Percentiles rank a stretch among this genome's conserved stretches.
Evolutionary conservation across 2,329 filamentous ascomycete genomes (phyloP).

Genomic region (Aureobasidium vineae): DNA sequence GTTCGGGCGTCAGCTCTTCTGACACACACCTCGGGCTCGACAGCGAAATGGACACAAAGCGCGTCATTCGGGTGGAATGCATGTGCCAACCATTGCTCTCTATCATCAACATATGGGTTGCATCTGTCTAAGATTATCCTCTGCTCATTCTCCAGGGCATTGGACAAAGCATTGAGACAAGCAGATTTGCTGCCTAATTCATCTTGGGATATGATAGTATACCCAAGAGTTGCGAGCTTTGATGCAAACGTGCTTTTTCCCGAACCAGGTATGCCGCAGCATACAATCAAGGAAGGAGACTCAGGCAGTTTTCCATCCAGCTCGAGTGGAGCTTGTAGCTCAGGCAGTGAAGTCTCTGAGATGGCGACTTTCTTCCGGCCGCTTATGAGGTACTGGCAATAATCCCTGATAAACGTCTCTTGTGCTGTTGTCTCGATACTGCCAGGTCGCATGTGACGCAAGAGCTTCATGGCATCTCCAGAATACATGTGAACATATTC

Average conservation of each 20-base stretch:
- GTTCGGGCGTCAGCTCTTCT: slow-evolving; percentile 23
- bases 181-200: slow-evolving; percentile 19
- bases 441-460: slow-evolving; percentile 28
- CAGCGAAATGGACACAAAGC: slow-evolving; percentile 23
- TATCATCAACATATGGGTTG: slow-evolving; percentile 20
- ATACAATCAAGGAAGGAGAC: slow-evolving; percentile 18
- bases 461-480: slow-evolving; percentile 14
- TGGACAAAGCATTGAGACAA: slow-evolving; percentile 24
- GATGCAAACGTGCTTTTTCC: slow-evolving; percentile 26
- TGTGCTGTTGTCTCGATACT: slow-evolving; percentile 27
- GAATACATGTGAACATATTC: slow-evolving; percentile 6
- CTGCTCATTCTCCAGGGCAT: neutral
- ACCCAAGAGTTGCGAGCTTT: neutral
- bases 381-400: slow-evolving; percentile 5
- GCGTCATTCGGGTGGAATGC: slow-evolving; percentile 3
- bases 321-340: neutral
- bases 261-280: slow-evolving; percentile 27
- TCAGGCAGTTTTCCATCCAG: neutral
- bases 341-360: neutral
- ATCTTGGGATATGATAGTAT: slow-evolving; percentile 25
- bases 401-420: slow-evolving; percentile 25
- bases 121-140: slow-evolving; percentile 26
- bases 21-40: slow-evolving; percentile 12
- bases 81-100: slow-evolving; percentile 25
- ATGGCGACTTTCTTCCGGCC: neutral